Evolutionary conservation across 192 early-diverging fungal species (phyloP).

Genomic region (Lobosporangium transversale): DNA sequence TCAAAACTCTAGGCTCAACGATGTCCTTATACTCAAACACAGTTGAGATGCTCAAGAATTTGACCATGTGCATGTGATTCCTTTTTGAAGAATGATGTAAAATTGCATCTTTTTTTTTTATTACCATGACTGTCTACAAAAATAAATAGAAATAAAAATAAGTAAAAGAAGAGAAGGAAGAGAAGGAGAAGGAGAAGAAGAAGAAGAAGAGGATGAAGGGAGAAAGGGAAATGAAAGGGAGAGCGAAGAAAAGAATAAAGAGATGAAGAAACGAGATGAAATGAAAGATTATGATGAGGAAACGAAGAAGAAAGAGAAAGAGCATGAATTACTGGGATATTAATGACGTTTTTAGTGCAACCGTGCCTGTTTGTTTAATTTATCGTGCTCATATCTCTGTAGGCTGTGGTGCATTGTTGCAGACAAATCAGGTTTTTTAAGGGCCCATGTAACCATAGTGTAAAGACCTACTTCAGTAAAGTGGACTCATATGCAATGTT

Average conservation of each 20-base stretch:
- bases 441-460: no score
- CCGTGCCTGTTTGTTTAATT: not conserved
- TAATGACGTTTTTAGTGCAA: no score
- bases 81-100: no score
- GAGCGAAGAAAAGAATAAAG: not conserved
- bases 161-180: not conserved
- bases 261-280: not conserved
- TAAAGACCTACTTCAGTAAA: no score
- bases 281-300: not conserved
- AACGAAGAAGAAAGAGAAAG: not conserved
- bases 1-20: conserved; percentile 9
- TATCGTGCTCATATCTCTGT: not conserved
- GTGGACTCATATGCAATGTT: no score
- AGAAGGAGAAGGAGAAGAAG: not conserved
- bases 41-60: no score
- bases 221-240: not conserved
- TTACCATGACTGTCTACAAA: not conserved
- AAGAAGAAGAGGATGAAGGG: not conserved
- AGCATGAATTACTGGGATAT: no score
- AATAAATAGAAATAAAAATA: not conserved
- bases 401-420: not conserved
- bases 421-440: no score
- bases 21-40: no score
- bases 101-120: not conserved
- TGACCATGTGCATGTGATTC: no score